These are phyloP conservation scores for Zangia roseola DNA, from an alignment of 768 basidiomycete genomes.

Conservation along the genomic window DNA sequence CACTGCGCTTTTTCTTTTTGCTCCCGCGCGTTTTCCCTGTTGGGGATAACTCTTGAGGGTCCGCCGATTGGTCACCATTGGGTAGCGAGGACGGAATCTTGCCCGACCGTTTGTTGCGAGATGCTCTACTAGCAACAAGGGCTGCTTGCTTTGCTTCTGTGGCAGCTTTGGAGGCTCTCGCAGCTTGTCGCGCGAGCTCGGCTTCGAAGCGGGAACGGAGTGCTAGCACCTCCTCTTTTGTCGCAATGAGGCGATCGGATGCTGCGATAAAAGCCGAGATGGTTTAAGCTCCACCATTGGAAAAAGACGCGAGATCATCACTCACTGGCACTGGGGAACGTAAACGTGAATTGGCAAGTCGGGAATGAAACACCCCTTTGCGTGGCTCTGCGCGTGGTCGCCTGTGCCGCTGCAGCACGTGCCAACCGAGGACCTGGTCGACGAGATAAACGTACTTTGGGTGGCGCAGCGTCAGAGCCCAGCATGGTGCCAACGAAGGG, in stretches of 20 bases:
- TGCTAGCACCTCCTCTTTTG: constrained; percentile 63
- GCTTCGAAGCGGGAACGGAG: constrained; percentile 69
- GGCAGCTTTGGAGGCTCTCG: constrained; percentile 49
- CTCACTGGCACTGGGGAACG: constrained; percentile 71
- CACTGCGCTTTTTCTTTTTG: constrained; percentile 95
- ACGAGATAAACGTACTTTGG: constrained; percentile 53
- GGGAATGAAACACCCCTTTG: constrained; percentile 45
- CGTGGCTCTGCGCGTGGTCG: constrained; percentile 4
- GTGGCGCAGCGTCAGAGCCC: constrained; percentile 27
- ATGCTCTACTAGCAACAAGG: constrained; percentile 34
- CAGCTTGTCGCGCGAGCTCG: constrained; percentile 70
- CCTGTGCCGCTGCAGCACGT: constrained; percentile 36
- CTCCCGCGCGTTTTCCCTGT: constrained; percentile 29
- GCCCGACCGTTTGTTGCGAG: constrained; percentile 38
- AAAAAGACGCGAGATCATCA: constrained; percentile 31
- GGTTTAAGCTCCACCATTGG: constrained; percentile 28
- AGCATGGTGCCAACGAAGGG: constrained; percentile 36
- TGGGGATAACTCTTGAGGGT: constrained; percentile 39
- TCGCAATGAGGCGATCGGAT: constrained; percentile 66
- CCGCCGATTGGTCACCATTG: constrained; percentile 36
- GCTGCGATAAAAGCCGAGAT: constrained; percentile 44
- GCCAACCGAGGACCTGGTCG: constrained; percentile 52
- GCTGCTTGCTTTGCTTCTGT: constrained; percentile 52
- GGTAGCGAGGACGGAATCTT: constrained; percentile 35
- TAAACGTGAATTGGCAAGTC: constrained; percentile 55